phyloP scores from a whole-genome alignment of 306 rosid genomes.

The Fragaria nilgerrensis region DNA sequence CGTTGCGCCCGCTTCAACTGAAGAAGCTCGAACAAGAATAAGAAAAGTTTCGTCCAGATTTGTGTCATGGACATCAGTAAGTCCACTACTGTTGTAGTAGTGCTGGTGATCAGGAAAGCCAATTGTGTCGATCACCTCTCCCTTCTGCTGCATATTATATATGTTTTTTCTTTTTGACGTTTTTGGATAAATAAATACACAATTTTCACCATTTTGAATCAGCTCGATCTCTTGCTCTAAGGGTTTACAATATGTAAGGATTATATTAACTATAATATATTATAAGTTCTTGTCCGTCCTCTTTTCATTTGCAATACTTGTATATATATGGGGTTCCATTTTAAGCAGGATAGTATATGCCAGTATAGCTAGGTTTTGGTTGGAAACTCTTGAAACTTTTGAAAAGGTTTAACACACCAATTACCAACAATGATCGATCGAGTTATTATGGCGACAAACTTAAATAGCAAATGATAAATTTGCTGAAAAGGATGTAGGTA shows the following conservation, averaged over 20 bases:
- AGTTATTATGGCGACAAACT: neutral
- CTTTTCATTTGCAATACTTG: neutral
- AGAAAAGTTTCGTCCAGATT: neutral
- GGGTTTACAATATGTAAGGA: neutral
- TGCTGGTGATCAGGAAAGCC: neutral
- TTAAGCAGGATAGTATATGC: neutral
- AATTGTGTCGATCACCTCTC: neutral
- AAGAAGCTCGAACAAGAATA: neutral
- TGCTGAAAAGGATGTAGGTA: neutral
- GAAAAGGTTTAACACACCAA: neutral
- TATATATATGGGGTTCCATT: neutral
- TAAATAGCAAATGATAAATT: too few species aligned
- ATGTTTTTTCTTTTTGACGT: neutral
- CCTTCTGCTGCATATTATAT: neutral
- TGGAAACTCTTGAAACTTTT: neutral
- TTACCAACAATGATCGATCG: neutral
- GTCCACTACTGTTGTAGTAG: too few species aligned
- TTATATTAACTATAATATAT: too few species aligned
- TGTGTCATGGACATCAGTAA: neutral
- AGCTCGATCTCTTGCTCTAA: neutral
- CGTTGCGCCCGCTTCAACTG: neutral
- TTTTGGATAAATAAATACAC: neutral
- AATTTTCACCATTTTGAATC: neutral
- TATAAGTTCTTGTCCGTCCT: neutral
- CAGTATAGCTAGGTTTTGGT: neutral